Conservation (phyloP, 2,329 filamentous ascomycete species). For the Beauveria caledonica region DNA sequence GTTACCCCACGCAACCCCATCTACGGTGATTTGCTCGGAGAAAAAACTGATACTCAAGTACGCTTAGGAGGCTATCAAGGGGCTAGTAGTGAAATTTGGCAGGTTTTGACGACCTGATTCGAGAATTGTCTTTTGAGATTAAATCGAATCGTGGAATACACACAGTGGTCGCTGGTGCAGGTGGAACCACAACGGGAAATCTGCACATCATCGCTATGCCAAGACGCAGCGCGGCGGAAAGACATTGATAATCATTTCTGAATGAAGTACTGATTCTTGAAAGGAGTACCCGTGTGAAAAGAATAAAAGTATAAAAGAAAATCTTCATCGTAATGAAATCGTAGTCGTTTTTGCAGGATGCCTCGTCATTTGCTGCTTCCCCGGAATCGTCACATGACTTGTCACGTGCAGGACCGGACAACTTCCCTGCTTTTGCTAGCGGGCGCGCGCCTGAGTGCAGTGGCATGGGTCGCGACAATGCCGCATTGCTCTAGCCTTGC, state of each 20-base stretch:
- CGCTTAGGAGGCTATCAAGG: not conserved
- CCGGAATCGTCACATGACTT: not conserved
- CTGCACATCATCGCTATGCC: too few species aligned
- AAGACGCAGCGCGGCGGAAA: too few species aligned
- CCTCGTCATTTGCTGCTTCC: not conserved
- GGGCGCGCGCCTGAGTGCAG: not conserved
- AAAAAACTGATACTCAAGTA: not conserved
- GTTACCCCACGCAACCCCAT: conserved; percentile 6
- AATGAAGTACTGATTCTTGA: too few species aligned
- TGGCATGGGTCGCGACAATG: not conserved
- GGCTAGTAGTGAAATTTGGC: too few species aligned
- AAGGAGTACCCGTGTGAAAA: too few species aligned
- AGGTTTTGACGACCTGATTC: not conserved
- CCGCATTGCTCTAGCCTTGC: not conserved
- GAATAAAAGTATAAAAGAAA: too few species aligned
- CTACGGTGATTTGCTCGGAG: conserved; percentile 7
- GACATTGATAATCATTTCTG: too few species aligned
- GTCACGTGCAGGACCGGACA: not conserved
- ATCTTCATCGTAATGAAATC: too few species aligned
- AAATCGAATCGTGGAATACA: too few species aligned
- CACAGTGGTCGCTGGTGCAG: too few species aligned
- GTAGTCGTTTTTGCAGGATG: too few species aligned
- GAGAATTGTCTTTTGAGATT: not conserved
- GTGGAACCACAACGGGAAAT: too few species aligned
- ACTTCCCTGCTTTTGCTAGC: not conserved